These are phyloP conservation scores for Protomyces pachydermus DNA, from an alignment of 1,139 yeast species.

Conservation along the genomic window DNA sequence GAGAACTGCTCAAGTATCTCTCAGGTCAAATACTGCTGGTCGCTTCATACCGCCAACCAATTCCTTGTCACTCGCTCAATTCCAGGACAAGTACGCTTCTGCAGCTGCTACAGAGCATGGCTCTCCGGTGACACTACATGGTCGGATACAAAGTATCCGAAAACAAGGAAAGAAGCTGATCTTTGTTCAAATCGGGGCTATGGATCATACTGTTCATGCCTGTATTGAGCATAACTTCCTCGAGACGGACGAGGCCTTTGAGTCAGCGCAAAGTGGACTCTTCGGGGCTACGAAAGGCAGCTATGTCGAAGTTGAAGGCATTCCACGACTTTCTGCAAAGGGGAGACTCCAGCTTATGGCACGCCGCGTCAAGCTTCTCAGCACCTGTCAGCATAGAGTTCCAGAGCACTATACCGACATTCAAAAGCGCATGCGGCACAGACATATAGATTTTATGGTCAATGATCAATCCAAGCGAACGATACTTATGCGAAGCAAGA, in stretches of 20 bases:
- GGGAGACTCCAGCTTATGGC: slow-evolving; percentile 75
- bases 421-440: slow-evolving; percentile 57
- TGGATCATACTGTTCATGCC: background rate
- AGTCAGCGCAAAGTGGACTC: background rate
- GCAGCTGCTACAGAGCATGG: background rate
- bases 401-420: slow-evolving; percentile 59
- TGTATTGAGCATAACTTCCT: background rate
- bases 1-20: background rate
- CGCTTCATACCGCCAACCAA: background rate
- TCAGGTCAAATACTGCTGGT: background rate
- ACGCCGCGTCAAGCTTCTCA: slow-evolving; percentile 48
- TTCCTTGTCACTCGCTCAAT: background rate
- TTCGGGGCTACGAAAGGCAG: slow-evolving; percentile 61
- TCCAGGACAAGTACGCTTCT: background rate
- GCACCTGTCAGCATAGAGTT: slow-evolving; percentile 67
- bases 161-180: background rate
- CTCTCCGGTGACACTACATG: background rate
- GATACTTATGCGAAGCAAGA: slow-evolving; percentile 51
- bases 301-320: slow-evolving; percentile 57
- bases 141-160: background rate
- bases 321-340: slow-evolving; percentile 66
- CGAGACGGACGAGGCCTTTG: background rate
- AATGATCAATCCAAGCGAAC: slow-evolving; percentile 49
- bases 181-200: background rate
- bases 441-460: slow-evolving; percentile 71